Base-by-base conservation (phyloP, 495 filamentous ascomycete genomes). In the Podospora conica region DNA sequence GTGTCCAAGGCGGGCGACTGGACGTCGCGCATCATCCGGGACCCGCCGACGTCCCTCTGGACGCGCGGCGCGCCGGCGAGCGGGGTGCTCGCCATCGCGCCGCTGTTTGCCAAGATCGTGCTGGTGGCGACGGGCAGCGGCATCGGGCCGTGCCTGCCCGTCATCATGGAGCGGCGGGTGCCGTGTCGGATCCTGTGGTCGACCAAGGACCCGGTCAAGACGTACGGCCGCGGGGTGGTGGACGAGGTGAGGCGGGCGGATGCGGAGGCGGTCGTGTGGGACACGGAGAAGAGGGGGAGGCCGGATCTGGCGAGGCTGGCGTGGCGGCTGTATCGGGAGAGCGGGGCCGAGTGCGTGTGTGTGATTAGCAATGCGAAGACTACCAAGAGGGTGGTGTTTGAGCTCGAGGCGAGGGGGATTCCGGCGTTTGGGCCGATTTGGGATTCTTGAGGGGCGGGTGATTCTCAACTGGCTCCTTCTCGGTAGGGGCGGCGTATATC, bases 1-100 rank as follows among this genome's bases (percentile, higher is more conserved):
- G 78, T 91, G 12, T 89, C 86, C 61, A 84, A 85, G 57, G 89
- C 88, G 12, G 89, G 89, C 25, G 88, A 91, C 77, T 92, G 88
- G 87, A 92, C 89, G 3, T 66, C 74, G 3, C 70, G 73, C 29
- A 76, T 75, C 12, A 89, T 90, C 75, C 70, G 80, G 25, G 71
- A 81, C 31, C 83, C 84, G 7, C 86, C 85, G 25, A 82, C 74
- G 6, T 61, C 72, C 53, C 68, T 87, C 22, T 88, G 82, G 82
- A 72, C 81, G 21, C 74, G 81, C 12, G 82, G 83, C 20, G 70
- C 79, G 57, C 79, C 79, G 9, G 78, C 86, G 53, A 82, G 78
- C 54, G 88, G 88, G 55, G 85, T 91, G 21, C 81, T 90, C 61
- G 84, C 85, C 58, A 82, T 87, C 57, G 86, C 88, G 69, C 77